Evolutionary conservation across 78 protist species (phyloP).

Genomic region (Protostelium mycophagum): DNA sequence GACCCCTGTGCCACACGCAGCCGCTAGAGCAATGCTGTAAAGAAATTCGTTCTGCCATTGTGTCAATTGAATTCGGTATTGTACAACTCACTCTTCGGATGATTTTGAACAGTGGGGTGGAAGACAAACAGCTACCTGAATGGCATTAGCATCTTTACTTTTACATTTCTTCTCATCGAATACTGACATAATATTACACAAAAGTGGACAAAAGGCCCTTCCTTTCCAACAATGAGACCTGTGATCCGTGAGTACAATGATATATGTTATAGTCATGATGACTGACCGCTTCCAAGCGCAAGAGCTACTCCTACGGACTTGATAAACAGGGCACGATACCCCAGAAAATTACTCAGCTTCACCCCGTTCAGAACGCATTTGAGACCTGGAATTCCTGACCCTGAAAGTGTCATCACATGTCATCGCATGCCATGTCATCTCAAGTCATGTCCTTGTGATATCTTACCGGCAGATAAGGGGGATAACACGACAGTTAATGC

Average conservation of each 20-base stretch:
- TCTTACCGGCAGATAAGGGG: not conserved
- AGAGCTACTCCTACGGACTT: not conserved
- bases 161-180: too few species aligned
- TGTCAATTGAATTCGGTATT: not conserved
- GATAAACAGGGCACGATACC: not conserved
- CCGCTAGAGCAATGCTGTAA: not conserved
- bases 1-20: not conserved
- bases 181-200: not conserved
- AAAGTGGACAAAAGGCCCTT: not conserved
- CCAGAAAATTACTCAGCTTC: not conserved
- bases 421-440: too few species aligned
- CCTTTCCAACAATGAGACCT: not conserved
- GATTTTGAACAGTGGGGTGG: not conserved
- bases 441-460: not conserved
- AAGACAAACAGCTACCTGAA: not conserved
- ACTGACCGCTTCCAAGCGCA: not conserved
- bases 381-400: not conserved
- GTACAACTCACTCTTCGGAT: not conserved
- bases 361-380: not conserved
- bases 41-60: not conserved
- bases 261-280: not conserved
- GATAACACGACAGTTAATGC: not conserved
- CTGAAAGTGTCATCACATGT: too few species aligned
- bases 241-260: not conserved
- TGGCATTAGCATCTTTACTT: too few species aligned